phyloP scores from a whole-genome alignment of 2,329 filamentous ascomycete genomes.

The Blastomyces parvus region DNA sequence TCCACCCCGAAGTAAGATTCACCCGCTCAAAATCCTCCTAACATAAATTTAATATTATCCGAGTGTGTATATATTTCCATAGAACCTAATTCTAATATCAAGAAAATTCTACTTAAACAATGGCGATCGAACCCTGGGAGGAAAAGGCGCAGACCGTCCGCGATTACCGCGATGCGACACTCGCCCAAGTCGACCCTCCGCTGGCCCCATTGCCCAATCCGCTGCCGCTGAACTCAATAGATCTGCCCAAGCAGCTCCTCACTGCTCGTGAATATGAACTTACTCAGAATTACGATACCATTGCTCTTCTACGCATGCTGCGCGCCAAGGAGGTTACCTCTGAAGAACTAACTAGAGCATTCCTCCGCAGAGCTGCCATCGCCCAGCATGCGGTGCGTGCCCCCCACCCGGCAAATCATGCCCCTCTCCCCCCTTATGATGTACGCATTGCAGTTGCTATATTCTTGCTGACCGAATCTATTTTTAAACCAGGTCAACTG shows the following conservation, averaged over 20 bases:
- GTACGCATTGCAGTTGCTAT: background rate
- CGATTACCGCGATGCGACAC: constrained; percentile 19
- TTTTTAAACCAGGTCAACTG: constrained; percentile 44
- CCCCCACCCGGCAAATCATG: constrained; percentile 13
- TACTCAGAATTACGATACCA: constrained; percentile 40
- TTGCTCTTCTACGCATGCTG: constrained; percentile 35
- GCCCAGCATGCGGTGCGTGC: constrained; percentile 41
- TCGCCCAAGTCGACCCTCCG: constrained; percentile 20
- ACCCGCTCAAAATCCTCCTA: too few species aligned
- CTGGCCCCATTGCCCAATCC: constrained; percentile 13
- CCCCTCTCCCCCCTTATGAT: constrained; percentile 10
- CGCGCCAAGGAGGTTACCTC: constrained; percentile 37
- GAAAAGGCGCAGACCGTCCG: constrained; percentile 17
- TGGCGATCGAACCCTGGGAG: constrained; percentile 15
- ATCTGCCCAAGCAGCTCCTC: constrained; percentile 39
- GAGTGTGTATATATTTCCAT: background rate
- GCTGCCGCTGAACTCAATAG: constrained; percentile 17
- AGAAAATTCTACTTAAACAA: background rate
- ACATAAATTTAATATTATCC: background rate
- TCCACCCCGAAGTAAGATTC: too few species aligned
- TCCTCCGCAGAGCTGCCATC: constrained; percentile 46
- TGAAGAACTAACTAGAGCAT: constrained; percentile 42
- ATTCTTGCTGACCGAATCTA: background rate
- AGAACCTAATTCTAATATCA: background rate
- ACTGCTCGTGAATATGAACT: constrained; percentile 41